Evolutionary conservation across 2,329 filamentous ascomycete species (phyloP), one percentile per base, ranked within the genome.

Genomic region (Fusarium aywerte): DNA sequence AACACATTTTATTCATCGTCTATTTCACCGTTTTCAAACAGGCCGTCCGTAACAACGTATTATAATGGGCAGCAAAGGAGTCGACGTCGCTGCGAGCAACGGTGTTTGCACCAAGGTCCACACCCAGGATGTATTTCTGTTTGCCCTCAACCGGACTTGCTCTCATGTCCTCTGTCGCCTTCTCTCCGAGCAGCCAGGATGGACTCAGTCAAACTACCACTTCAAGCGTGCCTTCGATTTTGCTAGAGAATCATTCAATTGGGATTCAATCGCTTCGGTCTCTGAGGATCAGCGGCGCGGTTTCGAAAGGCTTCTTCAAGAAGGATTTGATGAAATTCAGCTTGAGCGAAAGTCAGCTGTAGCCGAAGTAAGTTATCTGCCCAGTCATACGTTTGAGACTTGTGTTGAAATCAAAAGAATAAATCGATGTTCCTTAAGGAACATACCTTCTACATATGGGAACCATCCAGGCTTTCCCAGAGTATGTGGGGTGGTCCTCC

Each of bases 361-460:
- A 12, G 9, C 21, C 3, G 15, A 25, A 15, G 49, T 33, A 20
- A 43, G 38, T 35, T 12, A 2, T n/a, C 6, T 11, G 2, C 5
- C 4, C 2, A 10, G 16, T 16, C 7, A 9, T 4, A 5, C 3
- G 9, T 7, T 20, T 38, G 12, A 3, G 5, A 16, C 10, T 9
- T 13, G n/a, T 5, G 6, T n/a, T 25, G 8, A 33, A 8, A 4
- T 3, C 6, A 20, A 12, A 2, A 43, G 49, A 25, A 32, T 12
- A 15, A 33, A 15, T 40, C 49, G 3, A 27, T 42, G 20, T 43
- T 52, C n/a, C 21, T 52, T 0, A 52, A 52, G 4, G 49, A 52
- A 52, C 49, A 52, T 8, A 52, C 49, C 2, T 52, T 52, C 16
- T 52, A 52, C 7, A 42, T 43, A 15, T 52, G 49, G 49, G 49